phyloP scores from a whole-genome alignment of 1,284 basidiomycete genomes.

The Coniferiporia weirii region DNA sequence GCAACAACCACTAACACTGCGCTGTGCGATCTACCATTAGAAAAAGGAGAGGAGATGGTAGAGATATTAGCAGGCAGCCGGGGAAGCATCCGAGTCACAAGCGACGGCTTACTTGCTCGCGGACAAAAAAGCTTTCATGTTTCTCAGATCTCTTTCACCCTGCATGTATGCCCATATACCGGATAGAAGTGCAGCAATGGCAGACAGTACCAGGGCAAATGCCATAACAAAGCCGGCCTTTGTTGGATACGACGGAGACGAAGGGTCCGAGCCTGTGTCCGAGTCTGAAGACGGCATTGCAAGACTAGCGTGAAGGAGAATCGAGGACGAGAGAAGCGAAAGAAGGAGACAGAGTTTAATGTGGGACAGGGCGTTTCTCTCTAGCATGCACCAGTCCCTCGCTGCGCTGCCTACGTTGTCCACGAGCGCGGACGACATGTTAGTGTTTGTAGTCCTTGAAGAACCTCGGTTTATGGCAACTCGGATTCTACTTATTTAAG shows the following conservation, averaged over 20 bases:
- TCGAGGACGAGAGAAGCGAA: constrained; percentile 54
- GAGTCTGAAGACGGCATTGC: constrained; percentile 29
- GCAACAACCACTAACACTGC: constrained; percentile 46
- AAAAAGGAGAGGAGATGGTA: constrained; percentile 12
- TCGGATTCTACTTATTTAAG: no score
- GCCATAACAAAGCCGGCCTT: constrained; percentile 26
- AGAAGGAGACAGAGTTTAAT: constrained; percentile 60
- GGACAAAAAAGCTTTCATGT: constrained; percentile 53
- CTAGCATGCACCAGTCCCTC: constrained; percentile 70
- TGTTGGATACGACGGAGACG: constrained; percentile 17
- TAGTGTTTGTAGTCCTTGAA: not conserved
- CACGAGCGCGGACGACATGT: constrained; percentile 15
- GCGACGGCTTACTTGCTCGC: constrained; percentile 47
- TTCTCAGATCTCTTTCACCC: constrained; percentile 49
- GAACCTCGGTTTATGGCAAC: no score
- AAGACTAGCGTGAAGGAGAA: constrained; percentile 55
- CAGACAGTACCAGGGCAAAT: constrained; percentile 33
- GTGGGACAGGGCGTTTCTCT: constrained; percentile 65
- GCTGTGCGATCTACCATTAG: constrained; percentile 42
- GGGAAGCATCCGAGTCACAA: not conserved
- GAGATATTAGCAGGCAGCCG: constrained; percentile 11
- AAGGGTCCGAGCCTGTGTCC: constrained; percentile 1
- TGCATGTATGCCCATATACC: constrained; percentile 61
- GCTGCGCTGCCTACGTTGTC: constrained; percentile 43
- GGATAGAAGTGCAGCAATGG: constrained; percentile 48